Conservation (phyloP, 208 protist species). For the Trypanosoma rangeli region DNA sequence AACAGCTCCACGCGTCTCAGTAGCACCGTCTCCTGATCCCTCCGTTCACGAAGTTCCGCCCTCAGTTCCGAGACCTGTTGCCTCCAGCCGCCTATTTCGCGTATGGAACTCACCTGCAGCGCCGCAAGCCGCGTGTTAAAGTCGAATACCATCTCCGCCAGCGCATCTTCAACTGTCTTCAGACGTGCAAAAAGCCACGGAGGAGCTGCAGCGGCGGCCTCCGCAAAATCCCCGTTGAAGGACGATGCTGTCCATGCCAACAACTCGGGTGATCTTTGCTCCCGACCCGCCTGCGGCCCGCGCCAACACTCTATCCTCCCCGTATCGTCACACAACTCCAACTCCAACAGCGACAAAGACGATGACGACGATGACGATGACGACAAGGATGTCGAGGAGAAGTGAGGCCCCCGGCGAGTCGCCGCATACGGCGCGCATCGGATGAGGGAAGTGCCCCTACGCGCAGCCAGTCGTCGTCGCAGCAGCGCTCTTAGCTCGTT, state of each 20-base stretch:
- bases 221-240: background rate
- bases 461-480: background rate
- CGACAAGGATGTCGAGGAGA: background rate
- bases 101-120: background rate
- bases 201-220: background rate
- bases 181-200: conserved; percentile 16
- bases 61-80: background rate
- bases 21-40: background rate
- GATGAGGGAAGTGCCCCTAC: background rate
- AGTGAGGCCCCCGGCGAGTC: background rate
- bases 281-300: background rate
- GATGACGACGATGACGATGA: too few species aligned
- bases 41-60: conserved; percentile 7
- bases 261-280: conserved; percentile 1
- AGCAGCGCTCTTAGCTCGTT: background rate
- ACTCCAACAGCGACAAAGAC: too few species aligned
- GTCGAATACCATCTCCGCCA: conserved; percentile 15
- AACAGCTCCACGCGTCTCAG: conserved; percentile 5
- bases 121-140: conserved; percentile 14
- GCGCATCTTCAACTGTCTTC: background rate
- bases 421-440: conserved; percentile 5
- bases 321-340: too few species aligned
- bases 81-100: conserved; percentile 4
- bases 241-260: conserved; percentile 4
- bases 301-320: too few species aligned